Evolutionary conservation across 2,329 filamentous ascomycete species (phyloP).

Genomic region (Dactylonectria macrodidyma): DNA sequence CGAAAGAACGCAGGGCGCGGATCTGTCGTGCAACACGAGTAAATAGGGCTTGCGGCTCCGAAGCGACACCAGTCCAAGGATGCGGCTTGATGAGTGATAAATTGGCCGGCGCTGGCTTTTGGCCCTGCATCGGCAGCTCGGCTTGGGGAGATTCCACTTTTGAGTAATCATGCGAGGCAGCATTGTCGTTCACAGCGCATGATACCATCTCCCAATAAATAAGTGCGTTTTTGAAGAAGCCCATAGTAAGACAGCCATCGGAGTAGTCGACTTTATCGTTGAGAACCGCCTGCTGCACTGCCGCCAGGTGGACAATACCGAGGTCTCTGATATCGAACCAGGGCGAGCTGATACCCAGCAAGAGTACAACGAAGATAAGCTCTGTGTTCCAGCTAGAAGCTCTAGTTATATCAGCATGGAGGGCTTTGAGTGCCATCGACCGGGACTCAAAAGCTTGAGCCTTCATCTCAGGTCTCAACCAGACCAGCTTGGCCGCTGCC

Average conservation of each 20-base stretch:
- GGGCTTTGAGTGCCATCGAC: constrained; percentile 1
- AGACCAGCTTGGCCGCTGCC: constrained; percentile 4
- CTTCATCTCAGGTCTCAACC: constrained; percentile 3
- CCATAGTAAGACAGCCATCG: background rate
- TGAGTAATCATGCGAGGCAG: constrained; percentile 4
- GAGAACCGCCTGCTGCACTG: constrained; percentile 11
- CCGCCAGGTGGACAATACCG: constrained; percentile 5
- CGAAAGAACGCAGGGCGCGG: background rate
- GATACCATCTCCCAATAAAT: constrained; percentile 19
- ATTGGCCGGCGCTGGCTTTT: background rate
- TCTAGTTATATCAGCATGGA: constrained; percentile 6
- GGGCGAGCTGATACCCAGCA: constrained; percentile 10
- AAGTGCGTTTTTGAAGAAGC: constrained; percentile 15
- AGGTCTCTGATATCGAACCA: constrained; percentile 14
- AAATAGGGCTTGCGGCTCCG: background rate
- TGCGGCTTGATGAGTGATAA: background rate
- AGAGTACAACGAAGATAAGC: constrained; percentile 4
- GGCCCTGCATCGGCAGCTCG: background rate
- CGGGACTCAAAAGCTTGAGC: background rate
- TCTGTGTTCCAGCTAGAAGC: constrained; percentile 8
- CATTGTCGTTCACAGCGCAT: constrained; percentile 7
- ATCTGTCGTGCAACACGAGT: constrained; percentile 5
- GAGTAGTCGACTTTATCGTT: constrained; percentile 1
- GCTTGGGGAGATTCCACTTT: background rate
- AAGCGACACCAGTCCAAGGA: constrained; percentile 11